Conservation (phyloP, 2,329 filamentous ascomycete genomes). For the Colletotrichum brevisporum region DNA sequence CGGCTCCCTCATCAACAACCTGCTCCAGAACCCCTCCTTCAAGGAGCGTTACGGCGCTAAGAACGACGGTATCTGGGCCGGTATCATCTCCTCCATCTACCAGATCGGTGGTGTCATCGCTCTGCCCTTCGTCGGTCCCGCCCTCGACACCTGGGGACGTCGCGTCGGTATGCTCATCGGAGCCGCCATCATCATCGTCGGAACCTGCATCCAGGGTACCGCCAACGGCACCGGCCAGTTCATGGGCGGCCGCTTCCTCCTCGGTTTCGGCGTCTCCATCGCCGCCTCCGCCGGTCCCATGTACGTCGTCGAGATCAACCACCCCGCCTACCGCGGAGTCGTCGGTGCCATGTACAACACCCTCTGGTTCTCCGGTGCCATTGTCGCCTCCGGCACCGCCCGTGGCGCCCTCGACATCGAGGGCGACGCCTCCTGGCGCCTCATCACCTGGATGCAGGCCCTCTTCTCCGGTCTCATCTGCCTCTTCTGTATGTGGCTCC, state of each 20-base stretch:
- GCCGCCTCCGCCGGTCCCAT: conserved; percentile 61
- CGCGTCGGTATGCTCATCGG: conserved; percentile 61
- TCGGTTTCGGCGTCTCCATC: conserved; percentile 69
- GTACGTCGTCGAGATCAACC: conserved; percentile 63
- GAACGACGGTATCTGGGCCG: conserved; percentile 62
- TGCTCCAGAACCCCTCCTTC: conserved; percentile 59
- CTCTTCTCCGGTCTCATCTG: conserved; percentile 57
- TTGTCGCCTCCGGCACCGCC: conserved; percentile 64
- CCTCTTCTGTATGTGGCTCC: conserved; percentile 53
- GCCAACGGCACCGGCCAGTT: conserved; percentile 57
- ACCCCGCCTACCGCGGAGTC: conserved; percentile 61
- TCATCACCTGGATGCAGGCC: conserved; percentile 61
- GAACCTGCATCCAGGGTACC: conserved; percentile 62
- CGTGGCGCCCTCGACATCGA: conserved; percentile 58
- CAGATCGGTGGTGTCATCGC: conserved; percentile 64
- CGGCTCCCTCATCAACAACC: conserved; percentile 64
- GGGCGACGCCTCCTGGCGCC: conserved; percentile 56
- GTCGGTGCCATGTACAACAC: conserved; percentile 60
- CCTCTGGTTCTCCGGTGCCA: conserved; percentile 63
- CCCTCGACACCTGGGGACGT: conserved; percentile 63
- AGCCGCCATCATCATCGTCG: conserved; percentile 57
- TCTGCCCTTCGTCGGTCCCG: conserved; percentile 61
- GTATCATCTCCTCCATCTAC: conserved; percentile 66
- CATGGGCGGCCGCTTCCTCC: conserved; percentile 71
- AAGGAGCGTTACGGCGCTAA: conserved; percentile 55